Base-by-base conservation (phyloP, 176 grass and related monocot genomes). In the Zoysia pacifica region DNA sequence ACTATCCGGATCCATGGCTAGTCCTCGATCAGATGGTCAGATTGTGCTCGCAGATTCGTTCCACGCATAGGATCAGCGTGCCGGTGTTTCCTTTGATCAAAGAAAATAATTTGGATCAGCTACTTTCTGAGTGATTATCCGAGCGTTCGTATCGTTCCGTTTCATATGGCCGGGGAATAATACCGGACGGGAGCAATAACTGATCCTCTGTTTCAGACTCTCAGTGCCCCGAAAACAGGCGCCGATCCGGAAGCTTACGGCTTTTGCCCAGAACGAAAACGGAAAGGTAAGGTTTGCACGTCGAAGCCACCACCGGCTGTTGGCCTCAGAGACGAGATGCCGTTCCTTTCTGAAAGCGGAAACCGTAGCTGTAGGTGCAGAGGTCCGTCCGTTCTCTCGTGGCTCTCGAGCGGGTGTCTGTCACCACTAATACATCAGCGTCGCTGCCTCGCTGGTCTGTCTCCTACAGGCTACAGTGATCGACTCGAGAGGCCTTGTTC, bases 321-420 rank as follows among this genome's bases (percentile, higher is more conserved):
- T 43, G 1, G 3, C 1, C 48, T 6, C 15, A 1, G 15, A 48
- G 36, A 42, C 51, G 71, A 74, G 1, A 11, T 28, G 42, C 12
- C 38, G 18, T 20, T 48, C 80, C 9, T 75, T 68, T 86, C 13
- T 69, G 52, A 18, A 74, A 75, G 67, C 50, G n/a, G 84, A 75
- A 74, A 55, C 48, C 11, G 42, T 53, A 46, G 11, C 65, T 55
- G 14, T 16, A 19, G 28, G 5, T 5, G 3, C 16, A 72, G 16
- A 65, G n/a, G 15, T n/a, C 18, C 6, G 13, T 15, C 18, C 6
- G 13, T 15, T 18, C 12, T 49, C 38, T 38, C 12, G 48, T 15
- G 40, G 15, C 47, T 65, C 48, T 79, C 65, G 4, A 14, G 15
- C 7, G 0, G 0, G 75, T 72, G 47, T 15, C 11, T 54, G 68